phyloP scores from a whole-genome alignment of 768 basidiomycete species.

The Coprinopsis cinerea region DNA sequence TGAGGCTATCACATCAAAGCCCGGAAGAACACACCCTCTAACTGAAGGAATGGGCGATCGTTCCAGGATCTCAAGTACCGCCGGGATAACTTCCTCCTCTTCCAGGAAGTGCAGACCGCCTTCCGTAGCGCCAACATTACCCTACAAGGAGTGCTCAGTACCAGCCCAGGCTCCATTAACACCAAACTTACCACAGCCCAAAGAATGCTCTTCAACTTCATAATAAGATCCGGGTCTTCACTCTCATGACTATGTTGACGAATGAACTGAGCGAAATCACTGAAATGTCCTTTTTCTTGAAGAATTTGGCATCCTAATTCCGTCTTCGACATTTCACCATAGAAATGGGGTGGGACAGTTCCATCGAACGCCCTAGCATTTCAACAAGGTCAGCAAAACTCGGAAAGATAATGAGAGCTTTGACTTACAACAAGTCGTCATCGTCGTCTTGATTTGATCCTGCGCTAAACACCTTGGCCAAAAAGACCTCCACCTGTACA shows the following conservation, averaged over 20 bases:
- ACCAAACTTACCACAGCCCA: slow-evolving; percentile 89
- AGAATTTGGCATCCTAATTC: slow-evolving; percentile 90
- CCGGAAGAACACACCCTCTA: slow-evolving; percentile 61
- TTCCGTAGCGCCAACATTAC: slow-evolving; percentile 86
- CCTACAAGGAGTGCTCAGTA: slow-evolving; percentile 40
- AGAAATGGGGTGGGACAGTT: slow-evolving; percentile 91
- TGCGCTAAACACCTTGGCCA: slow-evolving; percentile 70
- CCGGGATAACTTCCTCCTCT: slow-evolving; percentile 89
- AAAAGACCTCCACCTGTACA: slow-evolving; percentile 88
- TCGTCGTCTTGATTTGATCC: slow-evolving; percentile 53
- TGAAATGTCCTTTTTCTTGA: slow-evolving; percentile 85
- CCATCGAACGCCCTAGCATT: slow-evolving; percentile 72
- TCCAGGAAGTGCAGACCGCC: slow-evolving; percentile 93
- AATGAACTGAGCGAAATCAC: slow-evolving; percentile 87
- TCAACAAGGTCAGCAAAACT: slow-evolving; percentile 1
- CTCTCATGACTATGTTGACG: slow-evolving; percentile 81
- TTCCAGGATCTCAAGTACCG: slow-evolving; percentile 87
- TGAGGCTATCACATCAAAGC: neutral
- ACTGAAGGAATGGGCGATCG: slow-evolving; percentile 86
- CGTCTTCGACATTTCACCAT: slow-evolving; percentile 97
- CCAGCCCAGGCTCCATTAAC: neutral
- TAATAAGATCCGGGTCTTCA: slow-evolving; percentile 76
- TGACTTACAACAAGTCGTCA: slow-evolving; percentile 52
- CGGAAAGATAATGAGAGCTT: neutral
- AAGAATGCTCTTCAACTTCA: slow-evolving; percentile 89